Conservation (phyloP, 257 asterid genomes). For the Mentha longifolia region DNA sequence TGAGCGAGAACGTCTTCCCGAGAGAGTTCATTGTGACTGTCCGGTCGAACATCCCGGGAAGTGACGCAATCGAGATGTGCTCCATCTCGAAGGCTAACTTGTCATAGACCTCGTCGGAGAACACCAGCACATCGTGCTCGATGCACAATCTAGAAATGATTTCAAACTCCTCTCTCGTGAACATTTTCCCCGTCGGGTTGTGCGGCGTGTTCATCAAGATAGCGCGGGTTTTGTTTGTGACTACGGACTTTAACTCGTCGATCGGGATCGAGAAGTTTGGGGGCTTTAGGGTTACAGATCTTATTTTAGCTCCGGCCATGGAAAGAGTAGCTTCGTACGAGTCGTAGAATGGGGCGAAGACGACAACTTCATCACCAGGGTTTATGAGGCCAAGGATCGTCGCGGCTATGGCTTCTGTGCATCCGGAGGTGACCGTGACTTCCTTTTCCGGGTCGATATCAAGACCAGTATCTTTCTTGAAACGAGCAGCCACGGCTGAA, state of each 20-base stretch:
- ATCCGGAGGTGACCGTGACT: conserved; percentile 92
- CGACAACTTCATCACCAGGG: conserved; percentile 91
- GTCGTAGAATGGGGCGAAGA: conserved; percentile 95
- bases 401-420: conserved; percentile 99
- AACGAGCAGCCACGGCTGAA: conserved; percentile 81
- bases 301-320: conserved; percentile 93
- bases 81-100: conserved; percentile 92
- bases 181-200: conserved; percentile 97
- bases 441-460: conserved; percentile 82
- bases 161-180: conserved; percentile 69
- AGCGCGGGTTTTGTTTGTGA: conserved; percentile 83
- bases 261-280: conserved; percentile 83
- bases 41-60: conserved; percentile 87
- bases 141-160: conserved; percentile 74
- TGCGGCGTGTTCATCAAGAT: conserved; percentile 91
- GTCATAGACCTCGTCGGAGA: conserved; percentile 91
- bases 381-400: conserved; percentile 87
- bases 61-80: conserved; percentile 86
- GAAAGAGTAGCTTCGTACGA: conserved; percentile 94
- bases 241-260: conserved; percentile 67
- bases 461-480: conserved; percentile 77
- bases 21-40: conserved; percentile 84
- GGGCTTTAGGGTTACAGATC: conserved; percentile 68
- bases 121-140: conserved; percentile 73
- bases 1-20: conserved; percentile 93